Conservation (phyloP, 139 green algal species). For the Micractinium conductrix region DNA sequence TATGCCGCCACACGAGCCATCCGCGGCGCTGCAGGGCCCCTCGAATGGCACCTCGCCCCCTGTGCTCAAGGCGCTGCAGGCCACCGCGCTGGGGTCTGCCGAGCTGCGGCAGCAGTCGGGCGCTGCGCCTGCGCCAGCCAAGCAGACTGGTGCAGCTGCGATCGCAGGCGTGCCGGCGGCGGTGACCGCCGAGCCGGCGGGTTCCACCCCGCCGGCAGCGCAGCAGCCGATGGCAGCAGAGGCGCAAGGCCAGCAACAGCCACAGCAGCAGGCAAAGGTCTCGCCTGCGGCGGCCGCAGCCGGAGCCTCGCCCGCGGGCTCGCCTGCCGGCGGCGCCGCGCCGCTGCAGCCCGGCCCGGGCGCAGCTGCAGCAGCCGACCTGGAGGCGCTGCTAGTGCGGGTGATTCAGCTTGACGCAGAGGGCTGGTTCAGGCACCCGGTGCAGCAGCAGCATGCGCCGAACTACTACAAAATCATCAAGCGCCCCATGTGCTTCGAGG, state of each 20-base stretch:
- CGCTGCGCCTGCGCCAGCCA: neutral
- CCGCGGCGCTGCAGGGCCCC: neutral
- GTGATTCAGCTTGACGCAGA: slow-evolving; percentile 46
- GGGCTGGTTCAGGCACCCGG: slow-evolving; percentile 64
- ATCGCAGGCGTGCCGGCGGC: neutral
- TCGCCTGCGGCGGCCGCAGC: neutral
- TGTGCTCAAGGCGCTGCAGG: neutral
- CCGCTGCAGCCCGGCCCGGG: neutral
- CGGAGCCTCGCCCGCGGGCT: neutral
- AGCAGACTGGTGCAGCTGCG: too few species aligned
- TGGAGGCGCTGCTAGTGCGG: slow-evolving; percentile 43
- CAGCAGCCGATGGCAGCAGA: neutral
- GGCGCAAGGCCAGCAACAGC: neutral
- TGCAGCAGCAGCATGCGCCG: slow-evolving; percentile 59
- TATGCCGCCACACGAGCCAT: neutral
- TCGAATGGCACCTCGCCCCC: neutral
- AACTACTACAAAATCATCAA: slow-evolving; percentile 65
- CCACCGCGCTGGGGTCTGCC: neutral
- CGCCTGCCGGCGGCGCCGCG: neutral
- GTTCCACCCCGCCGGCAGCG: too few species aligned
- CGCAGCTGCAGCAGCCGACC: neutral
- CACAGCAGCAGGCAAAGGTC: neutral
- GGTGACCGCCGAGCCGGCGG: neutral
- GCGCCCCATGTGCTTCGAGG: slow-evolving; percentile 74
- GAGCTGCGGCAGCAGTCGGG: neutral